Conservation (phyloP, 2,329 filamentous ascomycete genomes). For the Alternaria conjuncta region DNA sequence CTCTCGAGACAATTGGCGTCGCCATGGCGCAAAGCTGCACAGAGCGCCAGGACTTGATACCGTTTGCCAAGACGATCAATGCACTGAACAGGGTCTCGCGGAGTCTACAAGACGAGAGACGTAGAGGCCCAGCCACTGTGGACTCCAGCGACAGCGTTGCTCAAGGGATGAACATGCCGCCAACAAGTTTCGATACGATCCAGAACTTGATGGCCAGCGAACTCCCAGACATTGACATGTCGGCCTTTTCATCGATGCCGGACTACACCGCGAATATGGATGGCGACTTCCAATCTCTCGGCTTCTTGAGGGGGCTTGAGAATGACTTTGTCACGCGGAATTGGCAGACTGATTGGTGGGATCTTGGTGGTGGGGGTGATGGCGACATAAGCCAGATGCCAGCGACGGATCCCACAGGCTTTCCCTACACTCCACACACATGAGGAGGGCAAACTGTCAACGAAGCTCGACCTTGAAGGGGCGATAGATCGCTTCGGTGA, state of each 20-base stretch:
- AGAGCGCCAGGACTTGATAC: constrained; percentile 21
- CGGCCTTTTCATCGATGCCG: constrained; percentile 22
- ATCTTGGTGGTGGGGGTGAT: constrained; percentile 21
- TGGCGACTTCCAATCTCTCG: constrained; percentile 30
- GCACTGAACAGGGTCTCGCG: constrained; percentile 39
- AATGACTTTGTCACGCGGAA: constrained; percentile 38
- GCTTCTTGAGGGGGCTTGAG: constrained; percentile 37
- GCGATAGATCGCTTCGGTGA: background rate
- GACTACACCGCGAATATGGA: constrained; percentile 25
- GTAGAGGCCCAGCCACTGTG: background rate
- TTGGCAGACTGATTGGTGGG: constrained; percentile 41
- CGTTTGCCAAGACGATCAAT: constrained; percentile 35
- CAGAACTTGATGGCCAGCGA: constrained; percentile 17
- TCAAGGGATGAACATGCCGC: background rate
- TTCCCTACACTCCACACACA: background rate
- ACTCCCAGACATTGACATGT: constrained; percentile 22
- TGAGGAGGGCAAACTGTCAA: background rate
- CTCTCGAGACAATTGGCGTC: constrained; percentile 29
- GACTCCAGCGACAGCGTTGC: background rate
- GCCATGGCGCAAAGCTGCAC: constrained; percentile 28
- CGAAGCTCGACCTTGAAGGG: background rate
- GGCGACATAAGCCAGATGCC: background rate
- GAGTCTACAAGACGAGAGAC: constrained; percentile 32
- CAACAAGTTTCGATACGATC: constrained; percentile 11
- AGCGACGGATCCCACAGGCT: background rate